phyloP scores from a whole-genome alignment of 805 yeast species.

The Jamesozyma spencerorum region DNA sequence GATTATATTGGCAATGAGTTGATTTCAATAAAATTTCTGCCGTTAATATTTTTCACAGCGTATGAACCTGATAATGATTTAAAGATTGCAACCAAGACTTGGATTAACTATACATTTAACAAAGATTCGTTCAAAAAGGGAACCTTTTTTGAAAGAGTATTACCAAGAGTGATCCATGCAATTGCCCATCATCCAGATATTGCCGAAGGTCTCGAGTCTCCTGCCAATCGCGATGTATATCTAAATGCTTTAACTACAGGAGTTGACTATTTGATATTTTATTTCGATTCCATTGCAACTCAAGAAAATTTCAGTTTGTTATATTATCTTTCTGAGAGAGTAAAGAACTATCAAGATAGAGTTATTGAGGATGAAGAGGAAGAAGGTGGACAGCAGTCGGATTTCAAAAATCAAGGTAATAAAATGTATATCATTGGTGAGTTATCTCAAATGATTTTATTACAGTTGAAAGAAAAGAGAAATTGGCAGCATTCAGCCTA shows the following conservation, averaged over 20 bases:
- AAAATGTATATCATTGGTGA: constrained; percentile 61
- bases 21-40: constrained; percentile 57
- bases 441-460: constrained; percentile 55
- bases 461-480: constrained; percentile 45
- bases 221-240: constrained; percentile 24
- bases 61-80: constrained; percentile 57
- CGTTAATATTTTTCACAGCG: constrained; percentile 63
- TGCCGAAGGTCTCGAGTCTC: constrained; percentile 42
- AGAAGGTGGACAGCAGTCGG: constrained; percentile 11
- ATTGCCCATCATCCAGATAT: constrained; percentile 56
- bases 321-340: constrained; percentile 66
- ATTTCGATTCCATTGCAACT: constrained; percentile 48
- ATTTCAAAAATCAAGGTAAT: constrained; percentile 25
- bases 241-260: constrained; percentile 45
- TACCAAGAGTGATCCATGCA: constrained; percentile 58
- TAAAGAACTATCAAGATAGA: constrained; percentile 68
- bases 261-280: constrained; percentile 50
- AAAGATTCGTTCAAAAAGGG: constrained; percentile 30
- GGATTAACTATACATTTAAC: constrained; percentile 56
- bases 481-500: constrained; percentile 69
- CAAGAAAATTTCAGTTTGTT: constrained; percentile 62
- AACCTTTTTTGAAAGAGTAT: constrained; percentile 53
- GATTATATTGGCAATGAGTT: constrained; percentile 40
- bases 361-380: constrained; percentile 23
- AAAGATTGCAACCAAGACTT: constrained; percentile 45